A percentile compares a stretch with the other conserved stretches of the same genome.
Conservation (phyloP, 768 basidiomycete genomes). For the Mycena capillaripes region DNA sequence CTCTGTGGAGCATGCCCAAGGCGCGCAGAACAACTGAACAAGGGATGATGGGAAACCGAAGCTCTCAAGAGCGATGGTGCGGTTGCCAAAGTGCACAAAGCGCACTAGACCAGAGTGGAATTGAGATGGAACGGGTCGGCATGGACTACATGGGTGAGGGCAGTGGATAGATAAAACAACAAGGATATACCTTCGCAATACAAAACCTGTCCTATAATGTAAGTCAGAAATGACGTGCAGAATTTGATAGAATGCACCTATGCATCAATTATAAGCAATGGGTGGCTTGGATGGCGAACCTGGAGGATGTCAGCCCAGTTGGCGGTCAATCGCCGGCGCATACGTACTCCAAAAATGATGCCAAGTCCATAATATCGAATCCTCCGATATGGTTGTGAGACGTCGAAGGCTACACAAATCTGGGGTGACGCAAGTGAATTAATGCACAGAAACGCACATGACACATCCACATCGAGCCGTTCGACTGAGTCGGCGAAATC, state of each 20-base stretch:
- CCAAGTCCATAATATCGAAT: slow-evolving; percentile 82
- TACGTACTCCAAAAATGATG: slow-evolving; percentile 79
- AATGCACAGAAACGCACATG: slow-evolving; percentile 60
- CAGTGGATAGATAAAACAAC: background rate
- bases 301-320: slow-evolving; percentile 43
- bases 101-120: slow-evolving; percentile 78
- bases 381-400: slow-evolving; percentile 64
- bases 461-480: slow-evolving; percentile 79
- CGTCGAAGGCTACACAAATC: slow-evolving; percentile 59
- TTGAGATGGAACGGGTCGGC: slow-evolving; percentile 85
- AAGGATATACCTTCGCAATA: slow-evolving; percentile 72
- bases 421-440: background rate
- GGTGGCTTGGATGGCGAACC: slow-evolving; percentile 83
- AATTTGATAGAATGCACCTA: slow-evolving; percentile 40
- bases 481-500: slow-evolving; percentile 79
- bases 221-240: slow-evolving; percentile 5
- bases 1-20: slow-evolving; percentile 72
- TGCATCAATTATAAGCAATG: slow-evolving; percentile 79
- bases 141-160: slow-evolving; percentile 65
- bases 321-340: background rate
- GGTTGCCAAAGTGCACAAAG: slow-evolving; percentile 82
- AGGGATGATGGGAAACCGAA: slow-evolving; percentile 80
- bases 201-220: slow-evolving; percentile 61
- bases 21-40: slow-evolving; percentile 72
- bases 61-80: slow-evolving; percentile 77